phyloP scores from a whole-genome alignment of 148 eudicot genomes.

The Chenopodium suecicum region DNA sequence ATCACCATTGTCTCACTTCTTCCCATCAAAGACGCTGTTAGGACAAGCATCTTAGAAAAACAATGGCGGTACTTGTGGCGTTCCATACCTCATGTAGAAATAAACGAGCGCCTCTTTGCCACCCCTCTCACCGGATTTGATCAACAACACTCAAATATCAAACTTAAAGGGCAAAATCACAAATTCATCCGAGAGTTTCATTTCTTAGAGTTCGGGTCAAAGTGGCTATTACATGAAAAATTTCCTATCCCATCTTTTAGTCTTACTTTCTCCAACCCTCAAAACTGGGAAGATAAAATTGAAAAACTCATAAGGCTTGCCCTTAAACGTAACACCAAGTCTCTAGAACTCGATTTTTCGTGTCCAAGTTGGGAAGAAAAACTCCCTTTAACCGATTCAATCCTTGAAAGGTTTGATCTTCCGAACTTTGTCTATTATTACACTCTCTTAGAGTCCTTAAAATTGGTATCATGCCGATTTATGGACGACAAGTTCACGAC shows the following conservation, averaged over 20 bases:
- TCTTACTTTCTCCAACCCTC: constrained; percentile 32
- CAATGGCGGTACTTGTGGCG: constrained; percentile 29
- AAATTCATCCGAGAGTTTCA: background rate
- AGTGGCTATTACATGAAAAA: background rate
- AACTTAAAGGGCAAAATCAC: background rate
- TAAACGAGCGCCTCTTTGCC: constrained; percentile 23
- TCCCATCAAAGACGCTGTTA: constrained; percentile 37
- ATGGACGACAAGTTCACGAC: background rate
- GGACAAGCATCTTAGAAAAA: constrained; percentile 25
- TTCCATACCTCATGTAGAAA: constrained; percentile 14
- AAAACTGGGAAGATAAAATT: background rate
- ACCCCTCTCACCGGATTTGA: background rate
- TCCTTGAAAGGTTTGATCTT: constrained; percentile 16
- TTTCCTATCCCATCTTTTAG: constrained; percentile 11
- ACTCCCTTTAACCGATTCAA: background rate
- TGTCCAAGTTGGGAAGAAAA: background rate
- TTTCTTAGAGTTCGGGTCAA: background rate
- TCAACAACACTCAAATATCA: background rate
- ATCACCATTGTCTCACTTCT: constrained; percentile 31
- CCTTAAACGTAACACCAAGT: constrained; percentile 15
- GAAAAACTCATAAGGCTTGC: constrained; percentile 14
- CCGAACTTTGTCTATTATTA: constrained; percentile 24
- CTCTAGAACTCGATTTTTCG: constrained; percentile 40
- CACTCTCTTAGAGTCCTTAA: constrained; percentile 18
- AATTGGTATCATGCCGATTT: constrained; percentile 33